Percentiles rank a stretch among this genome's conserved stretches.
Conservation (phyloP, 768 basidiomycete genomes). For the Phylloporus sp. region DNA sequence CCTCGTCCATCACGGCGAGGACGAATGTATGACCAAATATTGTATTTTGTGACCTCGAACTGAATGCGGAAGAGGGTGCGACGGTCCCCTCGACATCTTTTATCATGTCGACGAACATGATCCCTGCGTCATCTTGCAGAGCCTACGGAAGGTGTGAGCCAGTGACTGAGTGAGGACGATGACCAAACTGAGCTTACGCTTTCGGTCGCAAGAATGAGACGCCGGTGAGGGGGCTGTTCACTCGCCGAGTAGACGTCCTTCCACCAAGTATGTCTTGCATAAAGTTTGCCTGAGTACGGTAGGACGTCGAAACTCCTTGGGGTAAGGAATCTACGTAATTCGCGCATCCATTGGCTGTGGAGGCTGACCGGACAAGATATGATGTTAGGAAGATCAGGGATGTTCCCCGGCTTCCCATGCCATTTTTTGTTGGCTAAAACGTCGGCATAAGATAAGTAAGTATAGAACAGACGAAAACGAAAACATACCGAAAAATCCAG, state of each 20-base stretch:
- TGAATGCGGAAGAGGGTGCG: background rate
- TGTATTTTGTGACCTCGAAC: background rate
- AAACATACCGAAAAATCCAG: no score
- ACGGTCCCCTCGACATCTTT: background rate
- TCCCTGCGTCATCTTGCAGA: background rate
- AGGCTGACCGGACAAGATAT: conserved; percentile 2
- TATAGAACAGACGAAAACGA: background rate
- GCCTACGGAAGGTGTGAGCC: background rate
- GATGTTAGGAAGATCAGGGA: background rate
- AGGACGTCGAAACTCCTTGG: background rate
- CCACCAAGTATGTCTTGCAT: background rate
- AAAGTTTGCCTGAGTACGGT: background rate
- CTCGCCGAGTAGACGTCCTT: background rate
- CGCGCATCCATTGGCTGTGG: background rate
- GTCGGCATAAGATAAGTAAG: background rate
- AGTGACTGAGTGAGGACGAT: background rate
- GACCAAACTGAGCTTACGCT: background rate
- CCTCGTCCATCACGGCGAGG: conserved; percentile 3
- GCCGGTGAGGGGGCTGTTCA: background rate
- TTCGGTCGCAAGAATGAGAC: background rate
- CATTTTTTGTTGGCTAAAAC: background rate
- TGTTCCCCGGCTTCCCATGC: background rate
- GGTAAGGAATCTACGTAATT: conserved; percentile 1
- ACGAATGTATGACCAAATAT: background rate
- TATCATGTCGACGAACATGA: background rate